Base-by-base conservation (phyloP, 306 rosid genomes). In the Canavalia ensiformis region DNA sequence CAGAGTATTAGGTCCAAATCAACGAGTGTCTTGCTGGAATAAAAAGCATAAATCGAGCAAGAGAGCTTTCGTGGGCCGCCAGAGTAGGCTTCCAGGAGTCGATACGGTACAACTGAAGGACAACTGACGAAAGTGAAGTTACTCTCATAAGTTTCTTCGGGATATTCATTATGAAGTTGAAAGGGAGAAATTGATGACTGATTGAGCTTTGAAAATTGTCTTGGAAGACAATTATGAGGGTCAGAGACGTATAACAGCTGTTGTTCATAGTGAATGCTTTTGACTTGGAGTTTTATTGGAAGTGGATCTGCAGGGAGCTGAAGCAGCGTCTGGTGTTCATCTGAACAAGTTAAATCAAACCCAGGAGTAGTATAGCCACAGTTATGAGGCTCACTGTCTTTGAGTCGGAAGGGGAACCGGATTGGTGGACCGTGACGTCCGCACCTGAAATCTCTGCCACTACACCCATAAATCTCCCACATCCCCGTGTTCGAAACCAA, bases 331-430 rank as follows among this genome's bases (percentile, higher is more conserved):
- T 45, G 25, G 2, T 57, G 3, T 10, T 28, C 3, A 13, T 55
- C 13, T 2, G 69, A 7, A 47, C 81, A 82, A 74, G 76, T 66
- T 37, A 73, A 51, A 42, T 73, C 60, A 64, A 81, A 81, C n/a
- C 78, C 82, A 4, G 52, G 42, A 34, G 56, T 71, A 57, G 89
- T 86, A 68, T 86, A 81, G 3, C 47, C 68, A 1, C 10, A 8
- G 25, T 18, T 18, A 18, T 18, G 25, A 18, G 25, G 25, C n/a
- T 84, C 79, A 0, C 5, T 7, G 52, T 49, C 3, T 30, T 86
- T 79, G 0, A 69, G 69, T 30, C 83, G 75, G 75, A 87, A 90
- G 4, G 91, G 93, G 63, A 90, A 84, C 42, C 68, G 72, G 29
- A 83, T 49, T 0, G 8, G 68, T 0, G 79, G 86, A 58, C 83